These are phyloP conservation scores for Yamadazyma buinensis DNA, from an alignment of 1,139 yeast genomes.

Conservation along the genomic window DNA sequence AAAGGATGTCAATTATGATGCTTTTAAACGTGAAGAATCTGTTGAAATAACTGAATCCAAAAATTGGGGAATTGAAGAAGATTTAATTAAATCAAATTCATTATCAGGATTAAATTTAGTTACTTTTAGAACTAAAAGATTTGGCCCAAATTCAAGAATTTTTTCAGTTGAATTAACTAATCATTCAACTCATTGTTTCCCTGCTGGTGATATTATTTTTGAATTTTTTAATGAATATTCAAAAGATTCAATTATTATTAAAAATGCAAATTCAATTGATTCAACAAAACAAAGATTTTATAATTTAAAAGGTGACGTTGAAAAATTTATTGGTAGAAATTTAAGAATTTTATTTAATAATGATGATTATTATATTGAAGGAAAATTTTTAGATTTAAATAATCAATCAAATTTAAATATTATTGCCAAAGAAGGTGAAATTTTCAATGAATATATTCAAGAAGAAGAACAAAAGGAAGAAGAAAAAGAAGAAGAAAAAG, in stretches of 20 bases:
- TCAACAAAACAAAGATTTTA: slow-evolving; percentile 28
- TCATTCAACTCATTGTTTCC: slow-evolving; percentile 19
- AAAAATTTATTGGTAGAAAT: slow-evolving; percentile 15
- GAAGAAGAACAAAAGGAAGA: background rate
- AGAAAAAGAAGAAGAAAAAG: background rate
- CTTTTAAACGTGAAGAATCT: slow-evolving; percentile 1
- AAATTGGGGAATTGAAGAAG: background rate
- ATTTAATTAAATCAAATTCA: background rate
- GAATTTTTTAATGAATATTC: slow-evolving; percentile 17
- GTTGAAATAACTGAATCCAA: slow-evolving; percentile 2
- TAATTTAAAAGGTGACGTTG: slow-evolving; percentile 23
- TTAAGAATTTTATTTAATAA: slow-evolving; percentile 21
- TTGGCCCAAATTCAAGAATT: slow-evolving; percentile 19
- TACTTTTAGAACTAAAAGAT: slow-evolving; percentile 16
- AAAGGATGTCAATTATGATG: background rate
- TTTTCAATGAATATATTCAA: background rate
- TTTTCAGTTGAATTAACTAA: slow-evolving; percentile 28
- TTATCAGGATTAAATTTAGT: slow-evolving; percentile 6
- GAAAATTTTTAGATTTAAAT: slow-evolving; percentile 15
- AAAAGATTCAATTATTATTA: slow-evolving; percentile 20
- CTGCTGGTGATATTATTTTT: slow-evolving; percentile 29
- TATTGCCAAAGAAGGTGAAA: background rate
- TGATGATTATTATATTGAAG: slow-evolving; percentile 20
- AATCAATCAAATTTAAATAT: slow-evolving; percentile 9
- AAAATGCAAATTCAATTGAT: slow-evolving; percentile 24